Conservation (phyloP, 805 yeast genomes). For the Candida insectorum region DNA sequence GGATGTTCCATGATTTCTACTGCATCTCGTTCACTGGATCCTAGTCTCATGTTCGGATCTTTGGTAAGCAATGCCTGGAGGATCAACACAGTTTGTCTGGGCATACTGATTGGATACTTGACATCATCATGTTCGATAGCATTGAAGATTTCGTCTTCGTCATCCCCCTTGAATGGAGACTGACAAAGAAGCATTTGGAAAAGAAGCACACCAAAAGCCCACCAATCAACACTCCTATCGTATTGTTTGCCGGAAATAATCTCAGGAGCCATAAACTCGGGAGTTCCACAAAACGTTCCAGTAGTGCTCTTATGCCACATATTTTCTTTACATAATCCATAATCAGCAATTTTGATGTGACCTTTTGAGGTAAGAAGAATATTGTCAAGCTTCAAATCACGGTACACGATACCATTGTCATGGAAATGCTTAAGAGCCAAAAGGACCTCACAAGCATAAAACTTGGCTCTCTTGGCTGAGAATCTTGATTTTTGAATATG, state of each 20-base stretch:
- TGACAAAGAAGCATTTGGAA: slow-evolving; percentile 96
- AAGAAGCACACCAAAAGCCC: slow-evolving; percentile 97
- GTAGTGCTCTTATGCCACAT: slow-evolving; percentile 87
- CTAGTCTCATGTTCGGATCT: slow-evolving; percentile 81
- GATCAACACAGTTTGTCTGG: slow-evolving; percentile 91
- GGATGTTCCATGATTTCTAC: slow-evolving; percentile 93
- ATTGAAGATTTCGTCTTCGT: slow-evolving; percentile 94
- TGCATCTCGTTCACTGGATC: slow-evolving; percentile 87
- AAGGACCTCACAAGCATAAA: slow-evolving; percentile 94
- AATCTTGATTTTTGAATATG: slow-evolving; percentile 93
- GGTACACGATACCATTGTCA: slow-evolving; percentile 91
- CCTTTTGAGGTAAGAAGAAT: slow-evolving; percentile 86
- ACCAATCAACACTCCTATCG: slow-evolving; percentile 97
- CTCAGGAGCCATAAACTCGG: slow-evolving; percentile 99
- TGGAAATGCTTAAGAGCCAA: slow-evolving; percentile 90
- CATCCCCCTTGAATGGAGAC: slow-evolving; percentile 96
- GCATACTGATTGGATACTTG: slow-evolving; percentile 94
- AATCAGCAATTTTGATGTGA: slow-evolving; percentile 94
- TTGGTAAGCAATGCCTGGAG: slow-evolving; percentile 87
- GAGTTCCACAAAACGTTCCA: slow-evolving; percentile 97
- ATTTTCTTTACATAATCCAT: slow-evolving; percentile 93
- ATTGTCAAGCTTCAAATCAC: slow-evolving; percentile 94
- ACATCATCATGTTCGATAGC: slow-evolving; percentile 97
- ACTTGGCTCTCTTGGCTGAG: slow-evolving; percentile 88
- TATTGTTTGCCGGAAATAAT: slow-evolving; percentile 89